Evolutionary conservation across 805 yeast genomes (phyloP).

Genomic region (Candida xyloterini): DNA sequence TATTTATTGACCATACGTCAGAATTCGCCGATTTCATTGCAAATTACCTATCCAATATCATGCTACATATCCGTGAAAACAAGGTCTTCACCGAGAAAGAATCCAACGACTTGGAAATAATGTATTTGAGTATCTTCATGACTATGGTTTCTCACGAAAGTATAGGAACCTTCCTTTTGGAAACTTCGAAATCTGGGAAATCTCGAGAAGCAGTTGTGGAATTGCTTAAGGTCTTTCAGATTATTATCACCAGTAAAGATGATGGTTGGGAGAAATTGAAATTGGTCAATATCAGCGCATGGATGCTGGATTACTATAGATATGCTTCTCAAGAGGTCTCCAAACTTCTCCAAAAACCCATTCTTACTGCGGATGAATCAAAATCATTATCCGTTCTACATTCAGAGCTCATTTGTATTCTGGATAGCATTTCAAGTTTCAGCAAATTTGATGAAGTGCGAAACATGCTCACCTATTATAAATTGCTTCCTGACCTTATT

Average conservation of each 20-base stretch:
- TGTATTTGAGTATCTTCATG: conserved; percentile 25
- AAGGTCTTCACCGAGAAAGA: conserved; percentile 18
- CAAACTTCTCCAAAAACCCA: conserved; percentile 17
- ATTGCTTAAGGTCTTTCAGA: conserved; percentile 32
- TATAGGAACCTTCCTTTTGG: conserved; percentile 28
- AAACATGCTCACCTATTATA: conserved; percentile 40
- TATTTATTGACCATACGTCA: conserved; percentile 5
- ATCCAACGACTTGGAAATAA: conserved; percentile 14
- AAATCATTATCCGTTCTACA: conserved; percentile 16
- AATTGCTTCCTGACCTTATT: conserved; percentile 36
- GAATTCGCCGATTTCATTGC: conserved; percentile 7
- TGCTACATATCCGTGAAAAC: conserved; percentile 1
- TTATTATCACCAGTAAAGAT: conserved; percentile 38
- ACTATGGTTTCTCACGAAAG: conserved; percentile 33
- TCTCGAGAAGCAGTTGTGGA: conserved; percentile 8
- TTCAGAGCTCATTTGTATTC: conserved; percentile 21
- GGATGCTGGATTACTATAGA: conserved; percentile 37
- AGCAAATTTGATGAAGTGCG: conserved; percentile 40
- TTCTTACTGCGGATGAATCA: conserved; percentile 1
- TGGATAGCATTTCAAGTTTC: conserved; percentile 44
- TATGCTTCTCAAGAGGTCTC: conserved; percentile 18
- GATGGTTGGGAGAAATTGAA: conserved; percentile 40
- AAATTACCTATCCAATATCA: not conserved
- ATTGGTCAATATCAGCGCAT: conserved; percentile 38
- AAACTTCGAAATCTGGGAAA: conserved; percentile 1